phyloP scores from a whole-genome alignment of 257 asterid species.

The Coffea canephora region DNA sequence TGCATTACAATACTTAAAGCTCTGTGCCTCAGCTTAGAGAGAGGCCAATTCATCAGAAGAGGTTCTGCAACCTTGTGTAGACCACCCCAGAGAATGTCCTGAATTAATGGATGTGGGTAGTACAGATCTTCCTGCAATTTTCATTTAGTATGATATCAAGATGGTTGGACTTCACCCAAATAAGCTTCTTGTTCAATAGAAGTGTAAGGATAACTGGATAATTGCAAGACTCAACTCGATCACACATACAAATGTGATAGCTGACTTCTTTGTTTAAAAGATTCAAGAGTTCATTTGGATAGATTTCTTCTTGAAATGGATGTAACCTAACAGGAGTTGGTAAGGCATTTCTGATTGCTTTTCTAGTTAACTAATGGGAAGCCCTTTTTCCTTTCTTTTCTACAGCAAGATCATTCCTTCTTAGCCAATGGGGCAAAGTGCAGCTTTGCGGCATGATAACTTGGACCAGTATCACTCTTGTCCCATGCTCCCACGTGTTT shows the following conservation, averaged over 20 bases:
- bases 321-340: not conserved
- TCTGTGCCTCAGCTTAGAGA: slow-evolving; percentile 48
- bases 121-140: slow-evolving; percentile 67
- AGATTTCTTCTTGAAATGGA: not conserved
- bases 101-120: slow-evolving; percentile 61
- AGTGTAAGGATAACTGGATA: not conserved
- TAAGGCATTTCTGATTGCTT: too few species aligned
- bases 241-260: not conserved
- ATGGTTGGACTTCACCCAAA: not conserved
- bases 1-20: slow-evolving; percentile 42
- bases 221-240: not conserved
- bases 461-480: too few species aligned
- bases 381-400: not conserved
- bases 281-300: not conserved
- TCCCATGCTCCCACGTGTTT: not conserved
- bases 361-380: not conserved
- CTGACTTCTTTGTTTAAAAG: not conserved
- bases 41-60: slow-evolving; percentile 58
- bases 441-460: not conserved
- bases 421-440: not conserved
- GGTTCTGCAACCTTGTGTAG: slow-evolving; percentile 59
- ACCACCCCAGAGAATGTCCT: slow-evolving; percentile 61
- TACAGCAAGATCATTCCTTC: not conserved
- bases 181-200: not conserved
- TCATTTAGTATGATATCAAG: not conserved